Percentiles rank a stretch among this genome's conserved stretches.
Conservation (phyloP, 768 basidiomycete genomes). For the Dentipellis sp. region DNA sequence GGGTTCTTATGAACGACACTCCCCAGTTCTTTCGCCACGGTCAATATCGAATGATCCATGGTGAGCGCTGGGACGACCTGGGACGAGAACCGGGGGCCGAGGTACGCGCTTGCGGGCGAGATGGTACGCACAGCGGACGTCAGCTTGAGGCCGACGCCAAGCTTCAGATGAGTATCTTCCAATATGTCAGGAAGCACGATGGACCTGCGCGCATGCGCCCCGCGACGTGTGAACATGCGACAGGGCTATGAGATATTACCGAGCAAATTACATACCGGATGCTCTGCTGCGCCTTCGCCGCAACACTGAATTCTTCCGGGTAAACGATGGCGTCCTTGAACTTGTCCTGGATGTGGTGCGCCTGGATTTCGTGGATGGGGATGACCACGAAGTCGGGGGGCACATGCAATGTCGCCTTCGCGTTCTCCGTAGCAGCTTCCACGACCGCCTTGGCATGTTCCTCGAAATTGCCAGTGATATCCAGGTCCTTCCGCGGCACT, state of each 20-base stretch:
- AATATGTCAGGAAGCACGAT: conserved; percentile 41
- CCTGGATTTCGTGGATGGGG: conserved; percentile 49
- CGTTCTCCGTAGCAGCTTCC: conserved; percentile 27
- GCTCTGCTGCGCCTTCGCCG: conserved; percentile 43
- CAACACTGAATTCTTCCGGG: conserved; percentile 31
- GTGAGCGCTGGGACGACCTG: conserved; percentile 40
- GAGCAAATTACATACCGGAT: conserved; percentile 28
- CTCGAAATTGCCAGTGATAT: conserved; percentile 45
- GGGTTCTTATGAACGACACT: conserved; percentile 39
- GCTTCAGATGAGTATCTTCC: conserved; percentile 39
- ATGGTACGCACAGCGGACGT: conserved; percentile 52
- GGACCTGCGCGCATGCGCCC: conserved; percentile 28
- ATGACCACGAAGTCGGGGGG: conserved; percentile 31
- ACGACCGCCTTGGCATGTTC: conserved; percentile 30
- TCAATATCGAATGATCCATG: conserved; percentile 39
- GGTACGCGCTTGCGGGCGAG: conserved; percentile 47
- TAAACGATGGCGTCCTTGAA: conserved; percentile 37
- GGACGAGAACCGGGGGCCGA: conserved; percentile 46
- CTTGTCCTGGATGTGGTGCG: conserved; percentile 38
- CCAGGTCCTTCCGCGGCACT: conserved; percentile 31
- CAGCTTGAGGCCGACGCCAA: conserved; percentile 46
- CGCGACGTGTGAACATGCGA: neutral
- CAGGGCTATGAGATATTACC: neutral
- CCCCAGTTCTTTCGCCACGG: conserved; percentile 47
- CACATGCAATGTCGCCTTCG: conserved; percentile 26